A percentile compares a stretch with the other conserved stretches of the same genome.
Evolutionary conservation across 345 rosid genomes (phyloP).

Genomic region (Lagerstroemia speciosa): DNA sequence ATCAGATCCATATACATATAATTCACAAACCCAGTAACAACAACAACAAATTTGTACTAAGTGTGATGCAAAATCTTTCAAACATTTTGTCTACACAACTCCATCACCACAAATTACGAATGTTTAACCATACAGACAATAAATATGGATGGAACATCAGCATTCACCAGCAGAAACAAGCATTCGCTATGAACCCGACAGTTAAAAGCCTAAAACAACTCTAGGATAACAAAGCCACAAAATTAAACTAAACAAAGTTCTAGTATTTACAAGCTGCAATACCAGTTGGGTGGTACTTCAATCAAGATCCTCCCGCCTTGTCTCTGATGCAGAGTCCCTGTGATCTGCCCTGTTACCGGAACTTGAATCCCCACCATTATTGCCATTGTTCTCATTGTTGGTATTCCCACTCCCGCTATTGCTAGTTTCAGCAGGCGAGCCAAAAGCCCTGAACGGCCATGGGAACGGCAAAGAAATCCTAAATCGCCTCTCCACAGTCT

Average conservation of each 20-base stretch:
- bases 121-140: too few species aligned
- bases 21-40: neutral
- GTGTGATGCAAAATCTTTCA: neutral
- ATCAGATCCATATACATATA: neutral
- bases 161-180: neutral
- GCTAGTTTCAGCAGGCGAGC: conserved; percentile 26
- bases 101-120: too few species aligned
- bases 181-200: neutral
- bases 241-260: neutral
- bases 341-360: conserved; percentile 16
- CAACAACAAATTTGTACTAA: neutral
- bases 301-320: conserved; percentile 57
- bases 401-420: conserved; percentile 23
- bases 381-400: conserved; percentile 12
- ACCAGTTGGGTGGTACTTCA: conserved; percentile 18
- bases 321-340: conserved; percentile 12
- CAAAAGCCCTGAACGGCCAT: conserved; percentile 34
- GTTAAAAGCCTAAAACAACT: neutral
- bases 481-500: conserved; percentile 42
- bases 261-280: neutral
- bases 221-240: neutral
- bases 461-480: conserved; percentile 51
- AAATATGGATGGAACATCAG: neutral
- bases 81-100: neutral
- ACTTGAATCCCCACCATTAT: conserved; percentile 29